These are phyloP conservation scores for Sarcodon aspratus DNA, from an alignment of 768 basidiomycete species.

Conservation along the genomic window DNA sequence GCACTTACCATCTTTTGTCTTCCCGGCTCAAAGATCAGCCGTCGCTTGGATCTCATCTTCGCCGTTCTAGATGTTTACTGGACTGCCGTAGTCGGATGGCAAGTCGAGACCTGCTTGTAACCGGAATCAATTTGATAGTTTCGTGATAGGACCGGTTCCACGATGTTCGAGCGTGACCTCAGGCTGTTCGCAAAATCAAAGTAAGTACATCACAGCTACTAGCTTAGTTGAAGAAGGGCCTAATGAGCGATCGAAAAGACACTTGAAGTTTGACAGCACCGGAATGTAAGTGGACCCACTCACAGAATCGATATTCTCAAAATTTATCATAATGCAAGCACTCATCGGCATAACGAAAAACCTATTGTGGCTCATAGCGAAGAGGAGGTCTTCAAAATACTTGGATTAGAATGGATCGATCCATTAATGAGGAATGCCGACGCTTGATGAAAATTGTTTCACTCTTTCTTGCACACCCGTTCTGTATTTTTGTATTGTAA, in stretches of 20 bases:
- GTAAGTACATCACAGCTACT: conserved; percentile 20
- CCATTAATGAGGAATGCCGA: conserved; percentile 68
- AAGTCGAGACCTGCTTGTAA: conserved; percentile 5
- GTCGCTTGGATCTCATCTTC: conserved; percentile 80
- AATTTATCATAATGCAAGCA: conserved; percentile 24
- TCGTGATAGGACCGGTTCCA: conserved; percentile 65
- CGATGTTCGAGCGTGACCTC: conserved; percentile 82
- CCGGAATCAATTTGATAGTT: neutral
- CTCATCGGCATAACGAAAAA: conserved; percentile 53
- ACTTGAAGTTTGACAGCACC: conserved; percentile 77
- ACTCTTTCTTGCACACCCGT: neutral
- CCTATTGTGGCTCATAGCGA: conserved; percentile 51
- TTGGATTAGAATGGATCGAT: conserved; percentile 61
- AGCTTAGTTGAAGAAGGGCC: neutral
- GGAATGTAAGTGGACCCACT: conserved; percentile 46
- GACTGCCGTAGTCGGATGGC: conserved; percentile 89
- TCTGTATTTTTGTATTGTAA: neutral
- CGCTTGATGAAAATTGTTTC: conserved; percentile 20
- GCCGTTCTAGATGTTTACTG: conserved; percentile 70
- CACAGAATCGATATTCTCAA: neutral
- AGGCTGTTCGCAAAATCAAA: conserved; percentile 58
- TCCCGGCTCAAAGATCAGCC: conserved; percentile 38
- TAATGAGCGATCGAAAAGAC: conserved; percentile 25
- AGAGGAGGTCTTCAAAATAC: conserved; percentile 57
- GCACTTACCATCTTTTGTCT: conserved; percentile 70